These are phyloP conservation scores for Lactarius pseudohatsudake DNA, from an alignment of 768 basidiomycete species.

Conservation along the genomic window DNA sequence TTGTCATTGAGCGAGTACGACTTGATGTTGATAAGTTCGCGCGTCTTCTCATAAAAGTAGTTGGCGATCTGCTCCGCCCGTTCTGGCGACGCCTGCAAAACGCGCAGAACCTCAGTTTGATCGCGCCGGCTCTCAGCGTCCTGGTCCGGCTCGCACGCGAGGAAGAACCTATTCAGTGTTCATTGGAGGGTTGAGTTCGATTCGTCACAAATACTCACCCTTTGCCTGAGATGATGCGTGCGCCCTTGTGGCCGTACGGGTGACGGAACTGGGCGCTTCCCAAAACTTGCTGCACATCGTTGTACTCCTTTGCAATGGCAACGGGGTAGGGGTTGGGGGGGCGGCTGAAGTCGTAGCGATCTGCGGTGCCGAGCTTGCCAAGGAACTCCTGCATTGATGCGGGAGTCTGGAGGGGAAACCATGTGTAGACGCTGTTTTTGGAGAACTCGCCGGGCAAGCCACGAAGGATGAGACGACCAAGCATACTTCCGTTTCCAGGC, in stretches of 20 bases:
- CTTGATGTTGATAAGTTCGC: slow-evolving; percentile 50
- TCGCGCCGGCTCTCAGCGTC: slow-evolving; percentile 42
- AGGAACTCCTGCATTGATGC: slow-evolving; percentile 61
- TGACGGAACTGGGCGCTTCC: slow-evolving; percentile 47
- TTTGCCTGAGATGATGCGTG: slow-evolving; percentile 53
- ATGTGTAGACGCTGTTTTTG: slow-evolving; percentile 71
- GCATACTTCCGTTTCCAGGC: slow-evolving; percentile 73
- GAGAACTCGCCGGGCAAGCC: slow-evolving; percentile 69
- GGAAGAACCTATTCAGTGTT: slow-evolving; percentile 58
- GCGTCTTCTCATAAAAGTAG: slow-evolving; percentile 68
- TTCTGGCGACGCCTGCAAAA: slow-evolving; percentile 49
- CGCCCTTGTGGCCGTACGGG: slow-evolving; percentile 51
- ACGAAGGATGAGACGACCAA: slow-evolving; percentile 73
- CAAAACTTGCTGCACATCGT: slow-evolving; percentile 53
- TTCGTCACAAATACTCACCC: slow-evolving; percentile 46
- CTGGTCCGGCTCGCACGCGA: slow-evolving; percentile 42
- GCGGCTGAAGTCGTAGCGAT: slow-evolving; percentile 55
- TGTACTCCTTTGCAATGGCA: slow-evolving; percentile 46
- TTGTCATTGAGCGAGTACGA: slow-evolving; percentile 59
- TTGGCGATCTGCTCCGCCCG: slow-evolving; percentile 49
- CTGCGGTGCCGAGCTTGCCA: slow-evolving; percentile 50
- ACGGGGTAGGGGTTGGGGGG: slow-evolving; percentile 40
- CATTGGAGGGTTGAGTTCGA: neutral
- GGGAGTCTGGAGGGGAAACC: slow-evolving; percentile 89
- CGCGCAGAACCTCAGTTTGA: slow-evolving; percentile 46